Base-by-base conservation (phyloP, 768 basidiomycete species). In the Dioszegia hungarica region DNA sequence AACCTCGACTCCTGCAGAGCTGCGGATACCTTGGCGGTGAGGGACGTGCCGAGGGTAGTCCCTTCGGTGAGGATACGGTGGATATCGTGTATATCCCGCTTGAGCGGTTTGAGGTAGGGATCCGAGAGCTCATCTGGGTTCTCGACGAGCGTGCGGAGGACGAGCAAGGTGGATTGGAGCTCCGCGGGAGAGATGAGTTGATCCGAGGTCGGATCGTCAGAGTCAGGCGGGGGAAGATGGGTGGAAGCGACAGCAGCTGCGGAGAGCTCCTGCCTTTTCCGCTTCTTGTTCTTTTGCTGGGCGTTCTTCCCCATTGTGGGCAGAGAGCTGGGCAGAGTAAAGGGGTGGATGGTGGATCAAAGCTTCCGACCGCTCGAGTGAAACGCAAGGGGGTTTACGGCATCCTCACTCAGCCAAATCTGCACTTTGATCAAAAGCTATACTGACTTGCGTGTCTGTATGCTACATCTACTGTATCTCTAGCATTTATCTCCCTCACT, bases 1-100 rank as follows among this genome's bases (percentile, higher is more conserved):
- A 63, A 80, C 74, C 45, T 79, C 62, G 45, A 82, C 50, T 72
- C 64, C 58, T 66, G 57, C 22, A 74, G 43, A 39, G 72, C 57
- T 43, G 61, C 46, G 4, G 67, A 69, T 24, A 72, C 64, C 46
- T 57, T 58, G 11, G 70, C 67, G 1, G 67, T 65, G 31, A 72
- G 54, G 0, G 67, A 68, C 19, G 62, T 36, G 9, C 67, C 70
- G 31, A 66, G 27, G 25, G 57, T 52, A 1, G 34, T 50, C 15
- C 63, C 61, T 24, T 73, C 72, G 5, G 59, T 67, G 52, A 75
- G 58, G 6, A 69, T 66, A 31, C 64, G 51, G 38, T 68, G 62
- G 24, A 75, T 39, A 24, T 64, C 74, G 54, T 66, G 68, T 14
- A 66, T 63, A 31, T 52, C 67, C 38, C 66, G 54, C 59, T 73